phyloP scores from a whole-genome alignment of 2,329 filamentous ascomycete genomes.

The Penicillium sp. region DNA sequence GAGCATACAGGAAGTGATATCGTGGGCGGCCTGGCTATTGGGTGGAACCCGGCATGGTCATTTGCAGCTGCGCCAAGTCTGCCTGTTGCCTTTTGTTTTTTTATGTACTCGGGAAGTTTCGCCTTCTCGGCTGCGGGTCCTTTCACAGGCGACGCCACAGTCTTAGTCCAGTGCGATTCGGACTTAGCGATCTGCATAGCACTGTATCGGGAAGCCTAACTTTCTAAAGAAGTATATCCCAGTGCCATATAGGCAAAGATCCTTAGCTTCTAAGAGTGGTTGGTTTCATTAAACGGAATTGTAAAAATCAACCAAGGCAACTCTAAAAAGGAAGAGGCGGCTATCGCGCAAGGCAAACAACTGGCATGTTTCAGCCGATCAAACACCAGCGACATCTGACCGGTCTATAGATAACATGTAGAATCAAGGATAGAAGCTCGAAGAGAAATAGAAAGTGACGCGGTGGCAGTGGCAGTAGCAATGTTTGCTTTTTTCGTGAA shows the following conservation, averaged over 20 bases:
- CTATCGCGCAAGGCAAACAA: slow-evolving; percentile 17
- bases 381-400: neutral
- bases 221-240: neutral
- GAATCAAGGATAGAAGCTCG: neutral
- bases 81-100: slow-evolving; percentile 1
- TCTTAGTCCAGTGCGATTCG: slow-evolving; percentile 2
- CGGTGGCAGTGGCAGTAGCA: neutral
- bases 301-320: slow-evolving; percentile 2
- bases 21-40: slow-evolving; percentile 16
- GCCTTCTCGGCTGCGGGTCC: neutral
- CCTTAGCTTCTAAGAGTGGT: neutral
- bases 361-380: neutral
- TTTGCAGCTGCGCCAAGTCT: slow-evolving; percentile 20
- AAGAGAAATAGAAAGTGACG: neutral
- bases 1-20: slow-evolving; percentile 14
- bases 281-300: slow-evolving; percentile 1
- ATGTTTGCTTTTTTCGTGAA: slow-evolving; percentile 11
- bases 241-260: neutral
- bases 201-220: slow-evolving; percentile 13
- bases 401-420: neutral
- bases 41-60: slow-evolving; percentile 12
- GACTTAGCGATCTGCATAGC: slow-evolving; percentile 16
- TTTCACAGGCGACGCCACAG: slow-evolving; percentile 7
- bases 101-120: slow-evolving; percentile 6
- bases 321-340: slow-evolving; percentile 12